Conservation (phyloP, 352 stramenopile species). For the Phytophthora macrochlamydospora region DNA sequence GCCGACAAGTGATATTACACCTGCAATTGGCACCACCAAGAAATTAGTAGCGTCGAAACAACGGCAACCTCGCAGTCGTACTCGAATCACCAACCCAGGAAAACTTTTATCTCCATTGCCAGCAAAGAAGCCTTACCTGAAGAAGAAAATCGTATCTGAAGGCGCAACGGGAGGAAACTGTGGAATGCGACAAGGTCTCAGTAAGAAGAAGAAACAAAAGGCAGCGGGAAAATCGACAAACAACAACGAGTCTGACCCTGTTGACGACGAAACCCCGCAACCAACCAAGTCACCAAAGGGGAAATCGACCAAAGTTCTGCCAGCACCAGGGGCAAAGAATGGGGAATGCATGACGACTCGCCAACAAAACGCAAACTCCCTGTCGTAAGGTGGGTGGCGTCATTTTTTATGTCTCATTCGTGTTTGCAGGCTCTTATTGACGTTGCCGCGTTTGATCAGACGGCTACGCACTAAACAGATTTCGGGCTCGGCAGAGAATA, state of each 20-base stretch:
- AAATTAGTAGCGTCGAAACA: neutral
- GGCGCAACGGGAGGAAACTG: too few species aligned
- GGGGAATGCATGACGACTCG: conserved; percentile 18
- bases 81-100: neutral
- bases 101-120: conserved; percentile 4
- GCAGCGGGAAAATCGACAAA: neutral
- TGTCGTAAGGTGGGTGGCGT: conserved; percentile 29
- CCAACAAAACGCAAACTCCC: conserved; percentile 33
- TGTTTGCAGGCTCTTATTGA: neutral
- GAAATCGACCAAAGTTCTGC: too few species aligned
- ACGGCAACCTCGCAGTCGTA: neutral
- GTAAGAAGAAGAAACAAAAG: neutral
- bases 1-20: too few species aligned
- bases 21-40: neutral
- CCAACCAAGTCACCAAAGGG: too few species aligned
- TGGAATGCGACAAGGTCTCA: neutral
- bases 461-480: conserved; percentile 12
- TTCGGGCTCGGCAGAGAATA: too few species aligned
- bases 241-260: too few species aligned
- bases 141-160: neutral
- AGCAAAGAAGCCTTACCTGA: conserved; percentile 11
- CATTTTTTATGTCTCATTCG: neutral
- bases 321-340: conserved; percentile 12
- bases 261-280: too few species aligned
- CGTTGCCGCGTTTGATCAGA: conserved; percentile 10